Evolutionary conservation across 2,329 filamentous ascomycete species (phyloP).

Genomic region (Claviceps monticola): DNA sequence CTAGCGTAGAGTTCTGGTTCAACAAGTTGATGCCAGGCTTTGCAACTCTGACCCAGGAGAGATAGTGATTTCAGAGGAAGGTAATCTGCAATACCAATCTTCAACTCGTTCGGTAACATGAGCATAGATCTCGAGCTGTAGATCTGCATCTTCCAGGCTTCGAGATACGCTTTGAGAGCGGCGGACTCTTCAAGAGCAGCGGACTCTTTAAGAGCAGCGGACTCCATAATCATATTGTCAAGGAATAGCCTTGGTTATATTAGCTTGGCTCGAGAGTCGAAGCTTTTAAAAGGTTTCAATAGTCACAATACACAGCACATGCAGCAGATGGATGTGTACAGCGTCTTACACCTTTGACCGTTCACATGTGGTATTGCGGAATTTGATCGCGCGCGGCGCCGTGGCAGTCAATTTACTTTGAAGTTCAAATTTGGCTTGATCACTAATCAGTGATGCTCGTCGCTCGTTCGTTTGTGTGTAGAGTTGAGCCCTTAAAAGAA

Average conservation of each 20-base stretch:
- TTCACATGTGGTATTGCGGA: no score
- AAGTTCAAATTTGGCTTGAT: no score
- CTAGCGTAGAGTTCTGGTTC: not conserved
- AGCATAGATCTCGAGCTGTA: not conserved
- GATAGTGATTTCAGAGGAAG: not conserved
- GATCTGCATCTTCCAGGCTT: not conserved
- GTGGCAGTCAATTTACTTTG: no score
- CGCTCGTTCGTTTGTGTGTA: not conserved
- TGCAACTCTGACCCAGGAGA: not conserved
- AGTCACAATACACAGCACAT: no score
- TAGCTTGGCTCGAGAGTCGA: no score
- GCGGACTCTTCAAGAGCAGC: constrained; percentile 11
- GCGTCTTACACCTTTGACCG: no score
- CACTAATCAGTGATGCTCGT: not conserved
- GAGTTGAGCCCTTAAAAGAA: not conserved
- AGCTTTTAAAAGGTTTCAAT: no score
- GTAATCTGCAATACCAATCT: not conserved
- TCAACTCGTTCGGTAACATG: not conserved
- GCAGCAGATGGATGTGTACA: no score
- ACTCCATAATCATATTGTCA: no score
- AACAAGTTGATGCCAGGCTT: not conserved
- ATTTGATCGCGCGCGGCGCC: no score
- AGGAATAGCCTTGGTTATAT: no score
- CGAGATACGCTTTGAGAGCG: not conserved
- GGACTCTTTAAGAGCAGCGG: constrained; percentile 16